Evolutionary conservation across 1,139 yeast genomes (phyloP).

Genomic region (Suhomyces yuchorum): DNA sequence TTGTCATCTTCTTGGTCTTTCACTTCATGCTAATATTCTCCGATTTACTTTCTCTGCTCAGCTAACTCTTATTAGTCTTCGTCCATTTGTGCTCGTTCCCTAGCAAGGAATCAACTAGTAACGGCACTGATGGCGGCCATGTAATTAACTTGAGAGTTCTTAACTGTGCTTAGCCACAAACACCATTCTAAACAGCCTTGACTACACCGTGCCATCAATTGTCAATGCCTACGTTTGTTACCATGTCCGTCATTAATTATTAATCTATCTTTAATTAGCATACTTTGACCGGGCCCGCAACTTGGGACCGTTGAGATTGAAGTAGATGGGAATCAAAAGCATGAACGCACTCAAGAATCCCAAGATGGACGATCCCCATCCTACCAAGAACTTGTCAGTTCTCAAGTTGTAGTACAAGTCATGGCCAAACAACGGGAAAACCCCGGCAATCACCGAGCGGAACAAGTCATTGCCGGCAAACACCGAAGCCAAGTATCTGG

Average conservation of each 20-base stretch:
- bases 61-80: too few relatives aligned
- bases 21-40: too few relatives aligned
- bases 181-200: too few relatives aligned
- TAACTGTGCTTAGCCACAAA: too few relatives aligned
- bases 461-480: conserved; percentile 58
- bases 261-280: conserved; percentile 20
- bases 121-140: too few relatives aligned
- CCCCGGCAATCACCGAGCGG: conserved; percentile 57
- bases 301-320: conserved; percentile 51
- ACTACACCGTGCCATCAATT: too few relatives aligned
- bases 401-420: conserved; percentile 48
- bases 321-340: conserved; percentile 49
- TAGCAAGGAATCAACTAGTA: too few relatives aligned
- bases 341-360: conserved; percentile 45
- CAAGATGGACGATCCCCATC: conserved; percentile 55
- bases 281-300: conserved; percentile 51
- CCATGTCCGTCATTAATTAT: neutral
- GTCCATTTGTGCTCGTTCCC: too few relatives aligned
- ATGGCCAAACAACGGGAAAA: conserved; percentile 62
- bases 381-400: conserved; percentile 53
- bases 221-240: neutral
- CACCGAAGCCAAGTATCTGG: conserved; percentile 54
- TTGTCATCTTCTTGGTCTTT: too few relatives aligned
- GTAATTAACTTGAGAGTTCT: too few relatives aligned
- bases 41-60: too few relatives aligned